These are phyloP conservation scores for Claviceps quebecensis DNA, from an alignment of 2,329 filamentous ascomycete genomes.

Conservation along the genomic window DNA sequence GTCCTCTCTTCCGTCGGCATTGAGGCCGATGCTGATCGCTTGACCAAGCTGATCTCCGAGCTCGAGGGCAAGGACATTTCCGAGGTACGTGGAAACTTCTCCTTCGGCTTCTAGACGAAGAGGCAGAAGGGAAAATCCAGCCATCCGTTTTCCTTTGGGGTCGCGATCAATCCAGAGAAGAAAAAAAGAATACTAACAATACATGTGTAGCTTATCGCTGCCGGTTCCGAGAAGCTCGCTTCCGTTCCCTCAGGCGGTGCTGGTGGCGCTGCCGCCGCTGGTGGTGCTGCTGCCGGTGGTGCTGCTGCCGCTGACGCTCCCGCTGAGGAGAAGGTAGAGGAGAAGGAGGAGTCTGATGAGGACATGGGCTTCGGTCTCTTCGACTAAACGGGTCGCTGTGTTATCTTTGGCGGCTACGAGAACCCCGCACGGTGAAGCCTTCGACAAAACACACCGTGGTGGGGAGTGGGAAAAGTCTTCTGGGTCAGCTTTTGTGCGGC, in stretches of 20 bases:
- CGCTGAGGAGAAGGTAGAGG: conserved; percentile 57
- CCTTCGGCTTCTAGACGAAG: too few relatives aligned
- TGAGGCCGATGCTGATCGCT: conserved; percentile 79
- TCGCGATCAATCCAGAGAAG: not conserved
- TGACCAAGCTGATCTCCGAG: conserved; percentile 77
- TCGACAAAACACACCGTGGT: too few relatives aligned
- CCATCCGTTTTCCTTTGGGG: too few relatives aligned
- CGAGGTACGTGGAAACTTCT: conserved; percentile 49
- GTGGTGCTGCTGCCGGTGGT: conserved; percentile 52
- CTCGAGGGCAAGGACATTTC: conserved; percentile 85
- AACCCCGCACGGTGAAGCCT: conserved; percentile 12
- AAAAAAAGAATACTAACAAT: conserved; percentile 8
- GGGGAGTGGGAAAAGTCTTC: conserved; percentile 13
- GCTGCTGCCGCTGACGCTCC: conserved; percentile 44
- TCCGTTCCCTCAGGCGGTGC: conserved; percentile 89
- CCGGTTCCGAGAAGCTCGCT: conserved; percentile 86
- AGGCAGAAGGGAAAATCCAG: not conserved
- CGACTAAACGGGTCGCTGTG: conserved; percentile 43
- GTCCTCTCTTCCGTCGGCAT: conserved; percentile 92
- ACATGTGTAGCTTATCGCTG: conserved; percentile 61
- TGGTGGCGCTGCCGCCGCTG: conserved; percentile 55
- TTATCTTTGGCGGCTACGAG: not conserved
- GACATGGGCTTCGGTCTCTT: conserved; percentile 68
- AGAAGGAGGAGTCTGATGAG: conserved; percentile 68
- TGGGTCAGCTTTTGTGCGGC: conserved; percentile 16